phyloP scores from a whole-genome alignment of 1,284 basidiomycete species.

The Sporisorium exsertum region DNA sequence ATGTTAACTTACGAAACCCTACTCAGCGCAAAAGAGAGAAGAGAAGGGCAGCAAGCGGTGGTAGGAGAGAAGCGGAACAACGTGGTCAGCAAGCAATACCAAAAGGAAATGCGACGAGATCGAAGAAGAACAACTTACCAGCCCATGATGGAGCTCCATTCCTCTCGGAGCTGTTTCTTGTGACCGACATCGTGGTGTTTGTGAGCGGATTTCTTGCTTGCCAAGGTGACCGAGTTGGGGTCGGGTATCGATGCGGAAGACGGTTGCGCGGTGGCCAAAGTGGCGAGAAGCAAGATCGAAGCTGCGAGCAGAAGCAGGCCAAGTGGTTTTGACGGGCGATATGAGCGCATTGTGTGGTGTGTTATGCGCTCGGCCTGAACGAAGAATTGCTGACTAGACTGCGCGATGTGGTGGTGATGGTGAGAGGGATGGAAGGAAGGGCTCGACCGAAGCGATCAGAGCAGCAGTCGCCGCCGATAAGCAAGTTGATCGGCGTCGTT shows the following conservation, averaged over 20 bases:
- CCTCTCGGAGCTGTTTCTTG: slow-evolving; percentile 31
- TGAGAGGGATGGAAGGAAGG: slow-evolving; percentile 8
- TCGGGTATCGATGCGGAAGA: slow-evolving; percentile 15
- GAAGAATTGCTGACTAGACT: neutral
- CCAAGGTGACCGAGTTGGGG: slow-evolving; percentile 3
- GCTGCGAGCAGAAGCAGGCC: slow-evolving; percentile 28
- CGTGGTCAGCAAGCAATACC: slow-evolving; percentile 7
- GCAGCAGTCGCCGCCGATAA: slow-evolving; percentile 6
- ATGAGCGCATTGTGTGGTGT: slow-evolving; percentile 19
- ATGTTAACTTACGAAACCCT: slow-evolving; percentile 48
- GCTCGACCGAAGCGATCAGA: neutral
- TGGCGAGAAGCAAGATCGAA: slow-evolving; percentile 25
- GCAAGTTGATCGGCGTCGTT: neutral
- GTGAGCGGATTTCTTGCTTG: slow-evolving; percentile 15
- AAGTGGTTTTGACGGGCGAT: slow-evolving; percentile 22
- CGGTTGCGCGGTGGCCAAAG: slow-evolving; percentile 12
- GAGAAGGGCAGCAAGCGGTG: slow-evolving; percentile 21
- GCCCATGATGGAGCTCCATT: slow-evolving; percentile 58
- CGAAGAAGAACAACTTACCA: slow-evolving; percentile 30
- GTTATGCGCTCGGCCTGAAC: neutral
- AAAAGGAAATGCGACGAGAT: neutral
- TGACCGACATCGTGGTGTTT: slow-evolving; percentile 9
- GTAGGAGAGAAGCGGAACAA: neutral
- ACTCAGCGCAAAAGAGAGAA: slow-evolving; percentile 18
- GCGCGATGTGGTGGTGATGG: neutral